Percentiles rank a stretch among this genome's conserved stretches.
Conservation (phyloP, 192 early-diverging fungal genomes). For the Diversispora eburnea region DNA sequence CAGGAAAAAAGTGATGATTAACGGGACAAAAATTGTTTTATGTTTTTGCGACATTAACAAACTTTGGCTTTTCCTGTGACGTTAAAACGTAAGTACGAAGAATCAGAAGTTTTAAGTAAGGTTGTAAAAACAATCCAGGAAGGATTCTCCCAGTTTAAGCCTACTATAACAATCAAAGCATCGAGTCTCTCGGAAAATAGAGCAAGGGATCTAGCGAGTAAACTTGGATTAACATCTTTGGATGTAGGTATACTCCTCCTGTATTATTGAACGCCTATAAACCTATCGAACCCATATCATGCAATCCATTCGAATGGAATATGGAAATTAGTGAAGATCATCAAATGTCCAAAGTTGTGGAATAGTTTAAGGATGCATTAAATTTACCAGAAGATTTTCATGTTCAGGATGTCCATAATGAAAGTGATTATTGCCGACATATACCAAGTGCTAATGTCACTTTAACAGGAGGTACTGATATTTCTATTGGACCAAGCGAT, state of each 20-base stretch:
- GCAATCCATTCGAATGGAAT: conserved; percentile 11
- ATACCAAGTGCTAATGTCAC: not conserved
- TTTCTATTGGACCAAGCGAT: conserved; percentile 17
- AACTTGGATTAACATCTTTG: conserved; percentile 3
- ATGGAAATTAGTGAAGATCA: conserved; percentile 1
- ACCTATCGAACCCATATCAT: not conserved
- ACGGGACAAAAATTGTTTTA: not conserved
- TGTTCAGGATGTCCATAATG: conserved; percentile 1
- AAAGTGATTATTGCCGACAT: not conserved
- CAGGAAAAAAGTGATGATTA: not conserved
- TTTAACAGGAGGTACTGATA: conserved; percentile 1
- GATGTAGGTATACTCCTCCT: conserved; percentile 8
- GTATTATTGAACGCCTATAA: conserved; percentile 14
- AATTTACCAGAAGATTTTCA: not conserved
- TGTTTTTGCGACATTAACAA: not conserved
- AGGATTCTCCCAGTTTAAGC: conserved; percentile 13
- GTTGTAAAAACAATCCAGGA: conserved; percentile 9
- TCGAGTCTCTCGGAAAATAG: conserved; percentile 1
- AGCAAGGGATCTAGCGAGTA: not conserved
- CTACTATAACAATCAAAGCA: not conserved
- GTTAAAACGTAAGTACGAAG: conserved; percentile 23
- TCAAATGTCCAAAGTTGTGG: conserved; percentile 7
- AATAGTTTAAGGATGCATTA: conserved; percentile 9
- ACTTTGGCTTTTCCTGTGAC: conserved; percentile 1
- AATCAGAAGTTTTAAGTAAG: conserved; percentile 4